Evolutionary conservation across 305 asterid species (phyloP).

Genomic region (Coffea humblotiana): DNA sequence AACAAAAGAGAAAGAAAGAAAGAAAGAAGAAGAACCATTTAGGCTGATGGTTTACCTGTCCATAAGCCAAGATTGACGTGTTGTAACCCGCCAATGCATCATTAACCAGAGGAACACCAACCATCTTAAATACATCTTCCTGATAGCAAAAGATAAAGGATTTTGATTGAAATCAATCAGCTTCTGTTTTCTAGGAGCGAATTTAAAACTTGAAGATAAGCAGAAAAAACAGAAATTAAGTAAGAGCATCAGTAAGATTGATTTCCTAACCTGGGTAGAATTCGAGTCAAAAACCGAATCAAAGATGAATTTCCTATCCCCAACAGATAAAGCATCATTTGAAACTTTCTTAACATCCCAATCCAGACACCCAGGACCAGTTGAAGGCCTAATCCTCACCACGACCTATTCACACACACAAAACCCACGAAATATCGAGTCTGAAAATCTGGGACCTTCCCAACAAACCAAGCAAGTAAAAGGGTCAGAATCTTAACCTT

Average conservation of each 20-base stretch:
- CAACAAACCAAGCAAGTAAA: neutral
- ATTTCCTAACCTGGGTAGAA: slow-evolving; percentile 69
- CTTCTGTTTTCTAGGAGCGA: neutral
- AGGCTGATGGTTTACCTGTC: slow-evolving; percentile 58
- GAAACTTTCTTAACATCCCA: slow-evolving; percentile 50
- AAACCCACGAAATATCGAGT: slow-evolving; percentile 1
- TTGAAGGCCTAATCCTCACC: slow-evolving; percentile 73
- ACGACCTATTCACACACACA: slow-evolving; percentile 48
- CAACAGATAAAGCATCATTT: slow-evolving; percentile 54
- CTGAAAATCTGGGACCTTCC: neutral
- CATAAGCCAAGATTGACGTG: slow-evolving; percentile 84
- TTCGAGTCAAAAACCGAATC: slow-evolving; percentile 69
- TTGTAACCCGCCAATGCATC: slow-evolving; percentile 90
- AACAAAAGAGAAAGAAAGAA: too few species aligned
- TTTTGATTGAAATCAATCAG: neutral
- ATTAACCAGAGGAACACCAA: slow-evolving; percentile 78
- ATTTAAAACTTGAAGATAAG: neutral
- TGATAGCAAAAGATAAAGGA: slow-evolving; percentile 21
- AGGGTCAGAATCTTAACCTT: slow-evolving; percentile 43
- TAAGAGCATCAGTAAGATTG: neutral
- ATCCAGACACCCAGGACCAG: slow-evolving; percentile 46
- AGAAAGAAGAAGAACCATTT: neutral
- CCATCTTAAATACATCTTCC: slow-evolving; percentile 74
- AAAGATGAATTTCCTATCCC: slow-evolving; percentile 56
- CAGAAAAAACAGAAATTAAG: neutral